Base-by-base conservation (phyloP, 176 grass and related monocot species). In the Metroxylon sagu region DNA sequence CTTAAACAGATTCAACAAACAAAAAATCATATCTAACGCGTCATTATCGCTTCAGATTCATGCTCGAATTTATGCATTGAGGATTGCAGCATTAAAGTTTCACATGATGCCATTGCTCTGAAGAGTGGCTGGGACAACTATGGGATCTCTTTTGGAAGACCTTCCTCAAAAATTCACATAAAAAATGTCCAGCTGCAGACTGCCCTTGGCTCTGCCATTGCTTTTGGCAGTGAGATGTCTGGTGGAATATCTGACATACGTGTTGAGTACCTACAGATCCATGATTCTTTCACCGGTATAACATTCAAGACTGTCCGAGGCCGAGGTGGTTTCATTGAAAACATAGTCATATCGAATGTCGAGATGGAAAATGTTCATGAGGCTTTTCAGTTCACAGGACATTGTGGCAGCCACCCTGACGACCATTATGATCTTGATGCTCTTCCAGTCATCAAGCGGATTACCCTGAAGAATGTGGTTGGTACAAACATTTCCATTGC, bases 181-280 rank as follows among this genome's bases (percentile, higher is more conserved):
- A 77, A 23, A 12, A 96, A 83, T 5, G 72, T 85, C 19, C 53
- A 82, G 71, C 72, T 96, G 27, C 80, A 67, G 64, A 72, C 83
- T 14, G 79, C 83, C 49, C 76, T 69, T 0, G 87, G 92, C 15
- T 73, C 86, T 2, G 92, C 83, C 55, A 65, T 96, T 67, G 81
- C 87, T 56, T 84, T 96, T 59, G 92, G 92, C n/a, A 90, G 87
- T 3, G 83, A 96, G 70, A 96, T 96, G 92, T 90, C 86, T 1
- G 86, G 86, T 29, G 87, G 92, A 15, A 90, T 96, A 17, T 96
- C 81, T 54, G 43, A 79, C 74, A 60, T 96, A 69, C 66, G 70
- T 23, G 78, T 48, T 48, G 53, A 74, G 29, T 61, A 82, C 3
- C 49, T 84, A 17, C 70, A 8, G 8, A 85, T 96, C 19, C 60